These are phyloP conservation scores for Hyaloperonospora brassicae DNA, from an alignment of 352 stramenopile genomes.

Conservation along the genomic window DNA sequence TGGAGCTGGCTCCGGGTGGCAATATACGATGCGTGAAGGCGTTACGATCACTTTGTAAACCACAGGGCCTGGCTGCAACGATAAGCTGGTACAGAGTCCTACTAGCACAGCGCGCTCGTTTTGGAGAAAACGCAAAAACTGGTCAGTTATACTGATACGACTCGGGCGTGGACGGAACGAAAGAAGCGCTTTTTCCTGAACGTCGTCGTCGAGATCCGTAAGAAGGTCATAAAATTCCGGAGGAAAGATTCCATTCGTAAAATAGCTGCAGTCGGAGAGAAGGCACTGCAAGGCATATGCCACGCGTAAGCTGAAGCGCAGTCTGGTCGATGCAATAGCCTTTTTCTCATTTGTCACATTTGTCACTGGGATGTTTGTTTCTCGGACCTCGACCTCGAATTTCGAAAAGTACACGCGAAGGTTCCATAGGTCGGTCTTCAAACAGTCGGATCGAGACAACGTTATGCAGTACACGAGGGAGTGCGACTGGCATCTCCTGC, in stretches of 20 bases:
- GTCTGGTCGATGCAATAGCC: not conserved
- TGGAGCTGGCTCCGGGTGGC: constrained; percentile 37
- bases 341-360: constrained; percentile 1
- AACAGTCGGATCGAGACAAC: constrained; percentile 14
- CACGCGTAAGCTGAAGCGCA: constrained; percentile 21
- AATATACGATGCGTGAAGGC: constrained; percentile 58
- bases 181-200: constrained; percentile 43
- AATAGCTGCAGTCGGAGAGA: constrained; percentile 36
- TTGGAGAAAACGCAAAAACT: constrained; percentile 33
- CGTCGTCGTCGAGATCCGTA: constrained; percentile 16
- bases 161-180: constrained; percentile 26
- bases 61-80: constrained; percentile 13
- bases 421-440: constrained; percentile 28
- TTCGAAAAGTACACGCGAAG: constrained; percentile 43
- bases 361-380: constrained; percentile 28
- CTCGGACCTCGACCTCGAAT: constrained; percentile 36
- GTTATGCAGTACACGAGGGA: constrained; percentile 32
- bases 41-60: constrained; percentile 66
- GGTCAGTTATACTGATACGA: constrained; percentile 18
- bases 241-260: constrained; percentile 36
- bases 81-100: constrained; percentile 14
- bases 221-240: constrained; percentile 35
- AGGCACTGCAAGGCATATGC: constrained; percentile 49
- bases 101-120: constrained; percentile 28
- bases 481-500: constrained; percentile 28